Base-by-base conservation (phyloP, 768 basidiomycete genomes). In the Tephrocybe sp. region DNA sequence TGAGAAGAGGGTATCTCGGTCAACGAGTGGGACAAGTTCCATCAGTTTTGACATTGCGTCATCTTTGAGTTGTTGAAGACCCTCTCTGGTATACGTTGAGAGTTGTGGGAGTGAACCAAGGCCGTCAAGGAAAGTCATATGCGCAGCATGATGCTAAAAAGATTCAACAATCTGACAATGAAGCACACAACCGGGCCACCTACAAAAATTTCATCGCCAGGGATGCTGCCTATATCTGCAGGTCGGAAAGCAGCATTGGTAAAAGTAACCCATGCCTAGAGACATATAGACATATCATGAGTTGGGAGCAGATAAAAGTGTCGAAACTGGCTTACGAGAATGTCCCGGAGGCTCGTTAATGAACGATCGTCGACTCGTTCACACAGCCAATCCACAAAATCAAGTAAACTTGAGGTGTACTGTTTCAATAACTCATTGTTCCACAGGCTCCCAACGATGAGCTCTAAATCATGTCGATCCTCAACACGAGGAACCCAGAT, bases 401-500 rank as follows among this genome's bases (percentile, higher is more conserved):
- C 83, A 41, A 98, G 73, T 12, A 98, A 65, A 7, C 69, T 72
- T 0, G 69, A 46, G 2, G 90, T 93, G 59, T 81, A 88, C 1
- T 55, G 49, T 38, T 67, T 70, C 45, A 97, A 68, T 9, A 65
- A 59, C 2, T 79, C 74, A 45, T 78, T 65, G 39, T 71, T 70
- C 93, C 93, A 97, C 1, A 83, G 76, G 46, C 71, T 79, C 10
- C 75, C 69, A 21, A 98, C 73, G 60, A 99, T 96, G 59, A 90
- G 76, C 53, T 83, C 74, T 6, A 96, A 72, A 64, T 99, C 97
- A 4, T 64, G 60, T 15, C 84, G 76, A 53, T 84, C 76, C 50
- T 90, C 83, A 25, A 98, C 80, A 15, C 85, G 73, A 3, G 96
- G 95, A 0, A 99, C 97, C 96, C 97, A 99, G 26, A 99, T 96